phyloP scores from a whole-genome alignment of 148 eudicot genomes.

The Silene uniflora region DNA sequence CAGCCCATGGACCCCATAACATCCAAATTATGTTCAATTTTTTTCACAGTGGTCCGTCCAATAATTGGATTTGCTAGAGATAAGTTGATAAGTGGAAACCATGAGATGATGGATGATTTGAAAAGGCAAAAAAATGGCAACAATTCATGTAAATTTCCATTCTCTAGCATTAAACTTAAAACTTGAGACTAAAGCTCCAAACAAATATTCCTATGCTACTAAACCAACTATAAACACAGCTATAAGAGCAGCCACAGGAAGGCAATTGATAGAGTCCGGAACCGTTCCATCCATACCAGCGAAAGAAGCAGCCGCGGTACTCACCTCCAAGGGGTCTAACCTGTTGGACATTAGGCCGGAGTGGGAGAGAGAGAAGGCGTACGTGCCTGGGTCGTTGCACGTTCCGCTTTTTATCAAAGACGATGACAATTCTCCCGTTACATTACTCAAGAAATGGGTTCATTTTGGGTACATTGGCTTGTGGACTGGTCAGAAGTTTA shows the following conservation, averaged over 20 bases:
- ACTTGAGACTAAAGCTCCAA: conserved; percentile 16
- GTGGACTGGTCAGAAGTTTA: conserved; percentile 89
- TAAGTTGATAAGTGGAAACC: conserved; percentile 1
- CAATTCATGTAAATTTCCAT: conserved; percentile 8
- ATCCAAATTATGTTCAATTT: conserved; percentile 2
- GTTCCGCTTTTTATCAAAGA: conserved; percentile 78
- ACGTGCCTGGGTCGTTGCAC: conserved; percentile 64
- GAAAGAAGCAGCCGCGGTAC: conserved; percentile 51
- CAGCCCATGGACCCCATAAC: conserved; percentile 7
- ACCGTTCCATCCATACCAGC: conserved; percentile 47
- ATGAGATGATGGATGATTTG: conserved; percentile 1
- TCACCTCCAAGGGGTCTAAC: conserved; percentile 46
- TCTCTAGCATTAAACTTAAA: conserved; percentile 7
- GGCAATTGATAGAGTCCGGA: conserved; percentile 61
- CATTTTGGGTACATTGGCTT: conserved; percentile 93
- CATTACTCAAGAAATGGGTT: conserved; percentile 87
- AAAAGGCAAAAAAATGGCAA: conserved; percentile 13
- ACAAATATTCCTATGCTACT: neutral
- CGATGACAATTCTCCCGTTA: conserved; percentile 51
- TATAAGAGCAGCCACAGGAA: conserved; percentile 38
- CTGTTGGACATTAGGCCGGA: conserved; percentile 78
- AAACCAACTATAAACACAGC: conserved; percentile 30
- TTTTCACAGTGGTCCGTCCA: neutral
- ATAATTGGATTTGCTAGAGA: conserved; percentile 5
- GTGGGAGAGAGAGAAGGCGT: conserved; percentile 88